Base-by-base conservation (phyloP, 148 eudicot species). In the Rhododendron kiyosumense region DNA sequence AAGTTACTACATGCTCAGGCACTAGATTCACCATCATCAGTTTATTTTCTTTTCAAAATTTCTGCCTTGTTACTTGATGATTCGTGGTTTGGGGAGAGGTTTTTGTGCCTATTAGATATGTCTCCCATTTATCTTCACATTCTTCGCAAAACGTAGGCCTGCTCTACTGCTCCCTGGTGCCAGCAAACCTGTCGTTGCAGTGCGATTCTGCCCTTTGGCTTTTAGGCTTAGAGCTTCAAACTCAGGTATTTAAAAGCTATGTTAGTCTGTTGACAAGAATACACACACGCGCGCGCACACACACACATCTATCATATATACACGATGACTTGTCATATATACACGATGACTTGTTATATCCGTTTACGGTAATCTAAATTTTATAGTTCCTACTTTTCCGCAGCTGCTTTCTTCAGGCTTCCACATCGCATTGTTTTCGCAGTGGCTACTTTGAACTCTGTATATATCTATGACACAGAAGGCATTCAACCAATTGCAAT, bases 101-200 rank as follows among this genome's bases (percentile, higher is more conserved):
- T 79, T 6, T 3, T 46, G 7, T 81, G 36, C 30, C 59, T 75
- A 24, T 82, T 34, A 28, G 14, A 57, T 12, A 5, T 84, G 13
- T 28, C 61, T n/a, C 28, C 67, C 41, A 54, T 43, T 84, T 85
- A 34, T 81, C 34, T 52, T 65, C 79, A 30, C 45, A 30, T 61
- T 85, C 49, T 87, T 88, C 83, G 73, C 36, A 73, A 61, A 82
- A 84, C 80, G 71, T 93, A 97, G 98, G 90, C 99, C 99, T 61
- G 95, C 98, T n/a, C 81, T 97, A 75, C 90, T 94, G 91, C 98
- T 97, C 86, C 98, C 99, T 45, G 93, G 96, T 91, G 99, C 96
- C 79, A 94, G 91, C 92, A 97, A 94, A 91, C 96, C 99, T 90
- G 93, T 95, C 28, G 92, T 97, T 46, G 99, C 99, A 51, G 98